Conservation (phyloP, 1,284 basidiomycete genomes). For the Exobasidium cylindrosporum region DNA sequence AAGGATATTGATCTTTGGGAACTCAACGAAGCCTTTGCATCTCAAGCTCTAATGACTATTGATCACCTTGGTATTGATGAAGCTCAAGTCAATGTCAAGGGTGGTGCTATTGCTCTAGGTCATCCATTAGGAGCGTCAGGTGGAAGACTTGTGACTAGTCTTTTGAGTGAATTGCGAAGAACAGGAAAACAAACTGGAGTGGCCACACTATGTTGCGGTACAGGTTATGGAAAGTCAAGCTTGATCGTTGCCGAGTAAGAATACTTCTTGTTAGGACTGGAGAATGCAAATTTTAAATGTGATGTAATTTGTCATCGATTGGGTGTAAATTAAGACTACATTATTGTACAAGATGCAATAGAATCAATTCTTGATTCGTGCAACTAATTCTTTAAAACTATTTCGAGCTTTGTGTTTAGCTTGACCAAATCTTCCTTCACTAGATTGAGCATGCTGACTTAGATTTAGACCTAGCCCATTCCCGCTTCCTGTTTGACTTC, state of each 20-base stretch:
- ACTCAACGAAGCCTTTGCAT: constrained; percentile 54
- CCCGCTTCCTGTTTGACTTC: background rate
- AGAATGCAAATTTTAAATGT: no score
- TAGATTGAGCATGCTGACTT: background rate
- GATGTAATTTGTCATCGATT: no score
- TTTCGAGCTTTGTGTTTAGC: background rate
- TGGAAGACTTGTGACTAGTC: constrained; percentile 43
- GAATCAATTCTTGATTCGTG: constrained; percentile 3
- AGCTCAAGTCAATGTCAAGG: constrained; percentile 48
- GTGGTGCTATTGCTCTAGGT: constrained; percentile 53
- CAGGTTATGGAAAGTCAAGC: constrained; percentile 47
- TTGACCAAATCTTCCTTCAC: background rate
- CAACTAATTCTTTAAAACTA: constrained; percentile 1
- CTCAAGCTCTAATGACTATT: constrained; percentile 47
- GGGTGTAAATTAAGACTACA: background rate
- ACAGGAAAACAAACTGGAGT: constrained; percentile 45
- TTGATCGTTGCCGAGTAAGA: constrained; percentile 48
- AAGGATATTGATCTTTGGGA: constrained; percentile 52
- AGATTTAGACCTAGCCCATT: background rate
- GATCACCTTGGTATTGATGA: constrained; percentile 40
- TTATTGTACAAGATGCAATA: no score
- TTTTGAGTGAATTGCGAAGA: constrained; percentile 44
- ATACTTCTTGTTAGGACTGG: no score
- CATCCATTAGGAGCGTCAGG: constrained; percentile 52
- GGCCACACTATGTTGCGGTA: constrained; percentile 51